Conservation (phyloP, 805 yeast genomes). For the Naumovozyma baii region DNA sequence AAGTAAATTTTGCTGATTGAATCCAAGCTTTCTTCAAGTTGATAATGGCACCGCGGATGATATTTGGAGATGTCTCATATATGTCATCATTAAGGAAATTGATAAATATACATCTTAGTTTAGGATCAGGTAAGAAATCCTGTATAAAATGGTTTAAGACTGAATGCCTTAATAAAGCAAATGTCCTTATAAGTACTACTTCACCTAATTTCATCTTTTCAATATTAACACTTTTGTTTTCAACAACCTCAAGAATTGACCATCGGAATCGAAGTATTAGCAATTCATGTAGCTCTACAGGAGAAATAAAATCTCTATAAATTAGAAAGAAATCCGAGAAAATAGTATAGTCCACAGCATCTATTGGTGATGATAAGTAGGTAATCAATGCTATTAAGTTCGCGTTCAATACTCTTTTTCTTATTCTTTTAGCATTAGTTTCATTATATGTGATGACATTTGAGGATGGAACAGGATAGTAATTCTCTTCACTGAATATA, state of each 20-base stretch:
- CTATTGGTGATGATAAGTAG: constrained; percentile 57
- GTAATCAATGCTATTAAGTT: constrained; percentile 36
- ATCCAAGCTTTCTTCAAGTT: constrained; percentile 46
- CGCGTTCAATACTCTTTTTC: constrained; percentile 16
- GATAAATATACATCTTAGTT: constrained; percentile 39
- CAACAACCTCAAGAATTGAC: constrained; percentile 41
- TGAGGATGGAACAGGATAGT: constrained; percentile 25
- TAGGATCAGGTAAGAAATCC: constrained; percentile 55
- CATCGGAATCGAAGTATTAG: constrained; percentile 60
- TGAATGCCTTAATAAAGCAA: constrained; percentile 87
- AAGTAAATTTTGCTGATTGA: constrained; percentile 14
- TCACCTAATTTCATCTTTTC: constrained; percentile 39
- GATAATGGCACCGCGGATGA: constrained; percentile 32
- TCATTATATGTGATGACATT: constrained; percentile 18
- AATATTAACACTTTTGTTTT: constrained; percentile 1
- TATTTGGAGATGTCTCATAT: constrained; percentile 8
- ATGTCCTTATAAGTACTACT: constrained; percentile 65
- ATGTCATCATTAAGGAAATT: constrained; percentile 32
- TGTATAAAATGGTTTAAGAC: constrained; percentile 74
- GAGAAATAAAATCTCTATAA: constrained; percentile 57
- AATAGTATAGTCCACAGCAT: constrained; percentile 63
- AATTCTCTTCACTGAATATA: constrained; percentile 17
- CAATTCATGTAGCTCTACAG: constrained; percentile 49
- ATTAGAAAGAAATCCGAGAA: constrained; percentile 82
- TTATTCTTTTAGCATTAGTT: constrained; percentile 5